A percentile compares a stretch with the other conserved stretches of the same genome.
Evolutionary conservation across 192 early-diverging fungal species (phyloP).

Genomic region (Diversispora eburnea): DNA sequence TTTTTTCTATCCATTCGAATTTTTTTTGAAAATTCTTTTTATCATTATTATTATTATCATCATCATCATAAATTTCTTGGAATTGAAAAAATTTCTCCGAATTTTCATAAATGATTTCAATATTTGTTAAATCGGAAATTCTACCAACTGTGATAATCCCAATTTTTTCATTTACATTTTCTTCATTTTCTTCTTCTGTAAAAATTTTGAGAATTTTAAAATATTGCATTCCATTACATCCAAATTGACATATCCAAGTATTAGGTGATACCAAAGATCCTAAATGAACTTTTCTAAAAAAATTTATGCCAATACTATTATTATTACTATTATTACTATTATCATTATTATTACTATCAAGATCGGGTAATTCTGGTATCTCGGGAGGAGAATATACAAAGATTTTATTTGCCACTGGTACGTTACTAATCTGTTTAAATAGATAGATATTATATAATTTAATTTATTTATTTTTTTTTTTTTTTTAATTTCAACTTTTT

Average conservation of each 20-base stretch:
- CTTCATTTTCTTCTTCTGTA: neutral
- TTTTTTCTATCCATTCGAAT: constrained; percentile 4
- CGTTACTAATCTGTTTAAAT: neutral
- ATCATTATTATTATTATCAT: too few species aligned
- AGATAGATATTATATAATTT: neutral
- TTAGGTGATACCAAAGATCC: constrained; percentile 2
- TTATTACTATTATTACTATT: neutral
- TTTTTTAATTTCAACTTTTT: too few species aligned
- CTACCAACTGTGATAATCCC: neutral
- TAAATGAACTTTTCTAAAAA: constrained; percentile 4
- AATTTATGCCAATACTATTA: neutral
- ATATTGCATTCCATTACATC: neutral
- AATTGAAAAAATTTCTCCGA: too few species aligned
- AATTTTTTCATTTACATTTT: neutral
- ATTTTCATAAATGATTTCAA: constrained; percentile 2
- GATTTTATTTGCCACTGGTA: constrained; percentile 5
- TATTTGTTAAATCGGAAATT: constrained; percentile 3
- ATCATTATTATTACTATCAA: neutral
- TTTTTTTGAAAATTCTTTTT: neutral
- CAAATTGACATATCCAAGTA: neutral
- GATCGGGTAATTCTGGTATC: neutral
- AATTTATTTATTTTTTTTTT: too few species aligned
- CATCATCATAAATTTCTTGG: too few species aligned
- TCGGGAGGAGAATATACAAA: neutral
- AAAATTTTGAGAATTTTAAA: neutral